Evolutionary conservation across 768 basidiomycete species (phyloP), one percentile per base, ranked within the genome.

Genomic region (Terana coerulea): DNA sequence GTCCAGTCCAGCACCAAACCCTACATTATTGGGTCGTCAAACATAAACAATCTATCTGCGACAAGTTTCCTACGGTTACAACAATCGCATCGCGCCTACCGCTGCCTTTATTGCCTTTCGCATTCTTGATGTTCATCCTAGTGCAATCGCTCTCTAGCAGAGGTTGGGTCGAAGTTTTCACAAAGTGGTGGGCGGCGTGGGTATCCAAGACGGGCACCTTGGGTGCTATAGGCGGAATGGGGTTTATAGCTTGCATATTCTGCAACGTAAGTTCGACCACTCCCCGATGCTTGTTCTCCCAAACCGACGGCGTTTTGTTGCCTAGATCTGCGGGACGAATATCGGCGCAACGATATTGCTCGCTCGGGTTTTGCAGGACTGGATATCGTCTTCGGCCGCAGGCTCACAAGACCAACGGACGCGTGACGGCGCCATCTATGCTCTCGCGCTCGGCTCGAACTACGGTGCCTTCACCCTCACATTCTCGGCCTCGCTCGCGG

Each of bases 81-180:
- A 79, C 78, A 9, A 79, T 83, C 19, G 69, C 84, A 19, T 76
- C 81, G 0, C 79, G 85, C 17, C 74, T 95, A 0, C 95, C 93
- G 0, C 82, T 93, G 53, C 77, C 82, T 11, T 80, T 97, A 6
- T 72, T 97, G 14, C 91, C 91, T 0, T 98, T 98, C 62, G 90
- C 93, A 0, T 93, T 98, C 64, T 85, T 88, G 0, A 92, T 95
- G 68, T 98, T 98, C 71, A 91, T 98, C 58, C 80, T 98, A 51
- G 91, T 95, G 52, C 88, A 95, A 63, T 88, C 78, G 0, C 77
- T 98, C 5, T 75, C 83, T 11, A 76, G 82, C 54, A 83, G 86
- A 52, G 92, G 92, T 24, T 98, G 95, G 93, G 91, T 95, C 8
- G 75, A 81, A 11, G 75, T 94, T 21, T 95, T 95, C 62, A 86